A percentile compares a stretch with the other conserved stretches of the same genome.
Evolutionary conservation across 257 asterid genomes (phyloP).

Genomic region (Nicotiana undulata): DNA sequence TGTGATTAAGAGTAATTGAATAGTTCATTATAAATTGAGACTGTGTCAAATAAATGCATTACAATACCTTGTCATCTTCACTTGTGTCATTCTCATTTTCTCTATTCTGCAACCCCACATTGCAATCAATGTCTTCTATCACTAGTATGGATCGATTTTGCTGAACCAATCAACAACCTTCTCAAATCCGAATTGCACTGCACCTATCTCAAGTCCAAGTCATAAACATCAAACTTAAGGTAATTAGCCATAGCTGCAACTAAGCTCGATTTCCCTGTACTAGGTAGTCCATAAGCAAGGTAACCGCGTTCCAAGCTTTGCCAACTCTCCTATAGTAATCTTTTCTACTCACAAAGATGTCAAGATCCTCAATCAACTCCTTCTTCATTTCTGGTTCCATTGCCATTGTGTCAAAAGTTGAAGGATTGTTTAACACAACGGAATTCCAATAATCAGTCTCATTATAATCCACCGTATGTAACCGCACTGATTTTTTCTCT

Average conservation of each 20-base stretch:
- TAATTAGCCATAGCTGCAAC: constrained; percentile 83
- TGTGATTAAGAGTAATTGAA: not conserved
- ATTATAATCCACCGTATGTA: constrained; percentile 59
- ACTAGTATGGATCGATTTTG: constrained; percentile 62
- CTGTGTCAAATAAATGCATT: not conserved
- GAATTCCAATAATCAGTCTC: constrained; percentile 69
- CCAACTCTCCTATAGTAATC: constrained; percentile 70
- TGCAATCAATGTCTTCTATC: constrained; percentile 79
- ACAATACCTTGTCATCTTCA: constrained; percentile 59
- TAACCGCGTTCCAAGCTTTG: constrained; percentile 79
- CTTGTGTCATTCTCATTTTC: constrained; percentile 22
- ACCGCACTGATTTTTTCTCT: constrained; percentile 38
- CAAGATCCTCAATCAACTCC: constrained; percentile 52
- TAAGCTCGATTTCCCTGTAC: constrained; percentile 74
- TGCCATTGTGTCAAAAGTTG: constrained; percentile 54
- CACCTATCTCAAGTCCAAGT: constrained; percentile 63
- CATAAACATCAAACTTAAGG: constrained; percentile 72
- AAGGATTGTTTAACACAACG: constrained; percentile 62
- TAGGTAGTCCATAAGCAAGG: constrained; percentile 72
- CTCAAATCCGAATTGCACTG: constrained; percentile 82
- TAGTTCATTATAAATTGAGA: not conserved
- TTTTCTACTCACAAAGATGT: constrained; percentile 47
- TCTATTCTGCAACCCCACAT: constrained; percentile 47
- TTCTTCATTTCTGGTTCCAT: constrained; percentile 42
- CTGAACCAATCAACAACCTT: constrained; percentile 62